A percentile compares a stretch with the other conserved stretches of the same genome.
Conservation (phyloP, 169 alveolate species). For the Neospora caninum region DNA sequence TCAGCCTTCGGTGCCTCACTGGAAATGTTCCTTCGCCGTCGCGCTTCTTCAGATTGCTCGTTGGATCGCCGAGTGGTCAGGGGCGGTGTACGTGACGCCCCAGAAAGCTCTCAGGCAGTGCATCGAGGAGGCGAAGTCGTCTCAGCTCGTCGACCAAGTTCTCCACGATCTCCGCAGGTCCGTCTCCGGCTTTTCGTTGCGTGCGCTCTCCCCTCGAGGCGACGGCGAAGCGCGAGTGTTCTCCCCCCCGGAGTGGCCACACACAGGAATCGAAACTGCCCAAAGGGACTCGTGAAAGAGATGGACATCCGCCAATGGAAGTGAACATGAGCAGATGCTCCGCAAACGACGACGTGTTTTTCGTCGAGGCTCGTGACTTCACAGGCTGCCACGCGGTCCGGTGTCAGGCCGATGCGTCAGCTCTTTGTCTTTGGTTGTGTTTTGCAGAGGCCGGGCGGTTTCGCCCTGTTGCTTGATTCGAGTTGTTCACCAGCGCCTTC, state of each 20-base stretch:
- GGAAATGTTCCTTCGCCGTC: neutral
- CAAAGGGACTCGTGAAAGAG: no score
- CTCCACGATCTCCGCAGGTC: neutral
- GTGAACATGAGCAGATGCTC: no score
- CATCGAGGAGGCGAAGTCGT: neutral
- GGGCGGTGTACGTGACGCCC: slow-evolving; percentile 30
- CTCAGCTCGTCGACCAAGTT: neutral
- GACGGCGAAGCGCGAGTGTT: no score
- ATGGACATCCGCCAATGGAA: no score
- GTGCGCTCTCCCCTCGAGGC: no score
- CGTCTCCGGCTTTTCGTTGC: no score
- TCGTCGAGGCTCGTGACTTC: no score
- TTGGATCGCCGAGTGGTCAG: slow-evolving; percentile 7
- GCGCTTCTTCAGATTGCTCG: neutral
- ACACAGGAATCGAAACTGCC: no score
- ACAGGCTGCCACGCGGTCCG: no score
- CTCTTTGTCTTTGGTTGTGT: neutral
- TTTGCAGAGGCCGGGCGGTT: slow-evolving; percentile 22
- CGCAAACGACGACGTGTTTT: no score
- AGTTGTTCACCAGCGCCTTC: slow-evolving; percentile 28
- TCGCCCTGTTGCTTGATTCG: slow-evolving; percentile 4
- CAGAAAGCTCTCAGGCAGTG: slow-evolving; percentile 2
- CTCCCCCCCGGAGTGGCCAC: no score
- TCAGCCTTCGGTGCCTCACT: neutral
- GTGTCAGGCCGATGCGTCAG: no score